Base-by-base conservation (phyloP, 2,329 filamentous ascomycete genomes). In the Calonectria hawksworthii region DNA sequence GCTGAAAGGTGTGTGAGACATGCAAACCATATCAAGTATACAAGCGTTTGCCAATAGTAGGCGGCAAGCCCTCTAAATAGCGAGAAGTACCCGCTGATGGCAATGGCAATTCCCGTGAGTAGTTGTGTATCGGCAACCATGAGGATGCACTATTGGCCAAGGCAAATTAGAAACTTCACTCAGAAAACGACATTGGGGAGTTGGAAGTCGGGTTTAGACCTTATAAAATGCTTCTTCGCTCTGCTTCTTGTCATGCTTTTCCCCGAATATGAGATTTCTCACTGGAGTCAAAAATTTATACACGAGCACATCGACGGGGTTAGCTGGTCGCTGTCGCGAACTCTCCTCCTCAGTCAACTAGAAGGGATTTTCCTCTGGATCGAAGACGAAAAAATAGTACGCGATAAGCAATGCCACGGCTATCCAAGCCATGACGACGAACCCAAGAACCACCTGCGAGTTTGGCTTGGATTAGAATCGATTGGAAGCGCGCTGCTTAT, bases 121-220 rank as follows among this genome's bases (percentile, higher is more conserved):
- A 70, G 32, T n/a, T 70, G 67, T 3, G 54, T 63, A 18, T 70
- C 67, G 21, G 67, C 67, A 18, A 70, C 34, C 51, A 50, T 32
- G 8, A 61, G 52, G 26, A 70, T 70, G 38, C 67, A 70, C 52
- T 70, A 13, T 41, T 52, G 8, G 18, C 14, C n/a, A 30, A 41
- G 21, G 44, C 7, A 11, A 2, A n/a, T 63, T 26, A 63, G 56
- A 14, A 41, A 41, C 13, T 10, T 0, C 2, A 6, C 1, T 30
- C 5, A 14, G 23, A 28, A 5, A n/a, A 18, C 14, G 11, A 14
- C 30, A 7, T 4, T 3, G 18, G 7, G 18, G 41, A n/a, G 1
- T 9, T 11, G 5, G 9, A 5, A 2, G 4, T 44, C 28, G 6
- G 32, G 9, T 2, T 4, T 21, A 6, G 10, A 34, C 61, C 61